phyloP scores from a whole-genome alignment of 306 rosid genomes.

The Rubus idaeus region DNA sequence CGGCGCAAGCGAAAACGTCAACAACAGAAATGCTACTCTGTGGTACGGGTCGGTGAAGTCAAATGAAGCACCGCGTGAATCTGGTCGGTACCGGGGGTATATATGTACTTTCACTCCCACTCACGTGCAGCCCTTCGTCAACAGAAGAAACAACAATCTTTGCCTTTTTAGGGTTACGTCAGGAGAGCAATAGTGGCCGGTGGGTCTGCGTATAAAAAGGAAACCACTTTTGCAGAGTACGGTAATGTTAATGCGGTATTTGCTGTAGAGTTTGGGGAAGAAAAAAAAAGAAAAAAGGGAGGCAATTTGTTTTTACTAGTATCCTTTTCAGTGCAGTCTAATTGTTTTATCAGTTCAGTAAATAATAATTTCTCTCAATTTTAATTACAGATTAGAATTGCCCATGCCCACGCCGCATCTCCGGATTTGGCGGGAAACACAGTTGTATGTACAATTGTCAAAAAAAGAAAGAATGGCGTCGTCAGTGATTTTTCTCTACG shows the following conservation, averaged over 20 bases:
- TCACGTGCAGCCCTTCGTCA: neutral
- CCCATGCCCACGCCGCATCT: neutral
- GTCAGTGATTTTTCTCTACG: neutral
- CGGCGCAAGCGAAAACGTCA: neutral
- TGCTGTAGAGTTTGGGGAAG: neutral
- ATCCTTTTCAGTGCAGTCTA: neutral
- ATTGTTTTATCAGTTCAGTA: neutral
- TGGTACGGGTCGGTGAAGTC: slow-evolving; percentile 23
- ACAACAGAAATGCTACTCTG: neutral
- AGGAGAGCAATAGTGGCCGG: neutral
- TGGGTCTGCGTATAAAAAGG: neutral
- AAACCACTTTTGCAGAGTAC: neutral
- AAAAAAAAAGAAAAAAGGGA: neutral
- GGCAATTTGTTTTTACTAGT: neutral
- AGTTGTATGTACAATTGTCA: neutral
- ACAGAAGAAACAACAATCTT: slow-evolving; percentile 21
- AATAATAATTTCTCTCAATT: neutral
- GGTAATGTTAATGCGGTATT: neutral
- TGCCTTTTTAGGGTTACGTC: slow-evolving; percentile 16
- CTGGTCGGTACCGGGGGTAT: neutral
- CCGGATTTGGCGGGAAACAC: neutral
- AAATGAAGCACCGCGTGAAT: neutral
- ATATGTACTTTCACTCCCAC: neutral
- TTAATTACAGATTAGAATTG: slow-evolving; percentile 1
- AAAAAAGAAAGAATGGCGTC: neutral